Percentiles rank a stretch among this genome's conserved stretches.
Conservation (phyloP, 2,329 filamentous ascomycete genomes). For the Penicillium janthinellum region DNA sequence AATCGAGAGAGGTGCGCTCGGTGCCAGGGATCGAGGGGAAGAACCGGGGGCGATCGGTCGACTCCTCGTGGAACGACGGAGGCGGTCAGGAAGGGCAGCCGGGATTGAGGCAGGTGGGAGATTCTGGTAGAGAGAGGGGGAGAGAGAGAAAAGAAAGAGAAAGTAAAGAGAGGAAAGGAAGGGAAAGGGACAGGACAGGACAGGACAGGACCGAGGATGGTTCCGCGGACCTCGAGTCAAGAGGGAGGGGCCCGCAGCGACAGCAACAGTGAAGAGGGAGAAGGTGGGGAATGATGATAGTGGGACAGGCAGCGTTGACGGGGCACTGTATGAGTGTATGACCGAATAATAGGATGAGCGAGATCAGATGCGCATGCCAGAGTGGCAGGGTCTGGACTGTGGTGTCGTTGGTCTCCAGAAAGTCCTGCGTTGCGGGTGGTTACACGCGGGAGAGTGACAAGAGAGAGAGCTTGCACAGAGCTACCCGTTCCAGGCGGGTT, state of each 20-base stretch:
- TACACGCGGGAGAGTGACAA: neutral
- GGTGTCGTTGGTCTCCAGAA: neutral
- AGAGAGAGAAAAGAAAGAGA: neutral
- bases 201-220: slow-evolving; percentile 4
- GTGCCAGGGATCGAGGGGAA: neutral
- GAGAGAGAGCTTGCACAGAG: neutral
- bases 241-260: slow-evolving; percentile 19
- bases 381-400: neutral
- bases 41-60: neutral
- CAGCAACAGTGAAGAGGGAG: neutral
- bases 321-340: slow-evolving; percentile 9
- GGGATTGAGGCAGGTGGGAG: neutral
- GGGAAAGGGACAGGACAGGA: neutral
- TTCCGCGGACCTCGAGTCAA: slow-evolving; percentile 13
- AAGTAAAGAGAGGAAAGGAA: slow-evolving; percentile 2
- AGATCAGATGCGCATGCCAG: slow-evolving; percentile 2
- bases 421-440: neutral
- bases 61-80: neutral
- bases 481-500: neutral
- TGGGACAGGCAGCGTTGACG: slow-evolving; percentile 24
- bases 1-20: slow-evolving; percentile 1
- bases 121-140: neutral
- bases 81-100: neutral
- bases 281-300: slow-evolving; percentile 23
- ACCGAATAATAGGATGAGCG: slow-evolving; percentile 8